A percentile compares a stretch with the other conserved stretches of the same genome.
Evolutionary conservation across 2,329 filamentous ascomycete genomes (phyloP).

Genomic region (Penicillium hesseltinei): DNA sequence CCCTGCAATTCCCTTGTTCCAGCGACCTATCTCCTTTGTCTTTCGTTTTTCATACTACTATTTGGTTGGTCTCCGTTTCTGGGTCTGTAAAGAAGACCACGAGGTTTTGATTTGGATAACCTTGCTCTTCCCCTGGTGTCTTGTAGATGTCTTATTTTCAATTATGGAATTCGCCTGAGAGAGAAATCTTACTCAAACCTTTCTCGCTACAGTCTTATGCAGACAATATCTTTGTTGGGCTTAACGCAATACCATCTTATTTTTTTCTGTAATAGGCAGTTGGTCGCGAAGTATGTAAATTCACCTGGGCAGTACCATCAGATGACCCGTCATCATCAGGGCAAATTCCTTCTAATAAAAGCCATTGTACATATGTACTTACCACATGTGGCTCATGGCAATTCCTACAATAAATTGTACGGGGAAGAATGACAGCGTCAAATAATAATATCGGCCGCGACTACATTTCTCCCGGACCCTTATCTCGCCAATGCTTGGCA

Average conservation of each 20-base stretch:
- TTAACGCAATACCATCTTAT: not conserved
- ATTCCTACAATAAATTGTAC: not conserved
- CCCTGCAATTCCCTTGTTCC: constrained; percentile 23
- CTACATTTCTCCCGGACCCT: constrained; percentile 1
- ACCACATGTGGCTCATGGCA: not conserved
- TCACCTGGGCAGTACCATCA: not conserved
- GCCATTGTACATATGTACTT: not conserved
- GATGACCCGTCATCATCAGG: not conserved
- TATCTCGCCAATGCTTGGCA: constrained; percentile 9
- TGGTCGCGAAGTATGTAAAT: not conserved
- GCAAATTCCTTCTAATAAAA: not conserved
- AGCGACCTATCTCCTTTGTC: constrained; percentile 23
- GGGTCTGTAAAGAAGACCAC: constrained; percentile 17
- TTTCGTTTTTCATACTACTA: constrained; percentile 14
- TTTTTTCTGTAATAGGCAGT: not conserved
- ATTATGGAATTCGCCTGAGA: not conserved
- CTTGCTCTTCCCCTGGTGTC: constrained; percentile 1
- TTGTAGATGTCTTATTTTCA: constrained; percentile 16
- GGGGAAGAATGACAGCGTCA: not conserved
- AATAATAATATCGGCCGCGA: not conserved
- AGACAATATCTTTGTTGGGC: not conserved
- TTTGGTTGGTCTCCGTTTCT: constrained; percentile 11
- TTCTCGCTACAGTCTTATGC: not conserved
- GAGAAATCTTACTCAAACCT: not conserved
- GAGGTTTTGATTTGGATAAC: constrained; percentile 4